phyloP scores from a whole-genome alignment of 2,329 filamentous ascomycete species.

The Venturia aucupariae region DNA sequence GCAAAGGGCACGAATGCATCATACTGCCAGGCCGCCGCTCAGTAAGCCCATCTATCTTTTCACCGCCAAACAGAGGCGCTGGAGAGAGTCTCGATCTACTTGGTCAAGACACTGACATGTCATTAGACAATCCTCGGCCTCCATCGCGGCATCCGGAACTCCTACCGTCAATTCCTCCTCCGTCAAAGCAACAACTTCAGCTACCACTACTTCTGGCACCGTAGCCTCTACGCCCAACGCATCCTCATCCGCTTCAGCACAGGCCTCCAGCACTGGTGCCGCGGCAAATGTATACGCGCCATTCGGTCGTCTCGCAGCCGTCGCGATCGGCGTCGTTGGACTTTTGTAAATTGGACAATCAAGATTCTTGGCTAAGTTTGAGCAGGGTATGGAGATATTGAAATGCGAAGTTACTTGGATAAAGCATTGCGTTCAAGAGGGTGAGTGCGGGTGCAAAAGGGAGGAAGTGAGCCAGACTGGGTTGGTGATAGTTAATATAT shows the following conservation, averaged over 20 bases:
- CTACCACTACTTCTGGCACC: conserved; percentile 6
- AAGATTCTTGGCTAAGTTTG: not conserved
- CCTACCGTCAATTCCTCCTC: not conserved
- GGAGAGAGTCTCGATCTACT: not conserved
- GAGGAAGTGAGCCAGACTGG: not conserved
- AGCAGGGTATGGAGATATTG: not conserved
- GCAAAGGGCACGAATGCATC: conserved; percentile 26
- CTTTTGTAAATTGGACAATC: not conserved
- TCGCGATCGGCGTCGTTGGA: conserved; percentile 6
- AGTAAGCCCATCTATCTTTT: conserved; percentile 19
- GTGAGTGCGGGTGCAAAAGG: not conserved
- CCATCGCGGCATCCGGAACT: not conserved
- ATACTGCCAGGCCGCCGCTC: conserved; percentile 27
- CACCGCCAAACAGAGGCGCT: not conserved
- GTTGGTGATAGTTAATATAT: conserved; percentile 3
- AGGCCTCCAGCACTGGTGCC: not conserved
- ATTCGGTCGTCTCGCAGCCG: conserved; percentile 9
- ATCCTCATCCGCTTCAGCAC: conserved; percentile 3
- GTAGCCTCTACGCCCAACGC: not conserved
- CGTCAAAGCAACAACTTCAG: not conserved
- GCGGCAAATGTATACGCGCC: conserved; percentile 11
- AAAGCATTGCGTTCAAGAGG: not conserved
- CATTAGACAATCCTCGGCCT: not conserved
- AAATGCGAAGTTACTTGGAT: not conserved
- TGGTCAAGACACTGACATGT: not conserved